Base-by-base conservation (phyloP, 352 stramenopile species). In the Phytopythium helicoides region DNA sequence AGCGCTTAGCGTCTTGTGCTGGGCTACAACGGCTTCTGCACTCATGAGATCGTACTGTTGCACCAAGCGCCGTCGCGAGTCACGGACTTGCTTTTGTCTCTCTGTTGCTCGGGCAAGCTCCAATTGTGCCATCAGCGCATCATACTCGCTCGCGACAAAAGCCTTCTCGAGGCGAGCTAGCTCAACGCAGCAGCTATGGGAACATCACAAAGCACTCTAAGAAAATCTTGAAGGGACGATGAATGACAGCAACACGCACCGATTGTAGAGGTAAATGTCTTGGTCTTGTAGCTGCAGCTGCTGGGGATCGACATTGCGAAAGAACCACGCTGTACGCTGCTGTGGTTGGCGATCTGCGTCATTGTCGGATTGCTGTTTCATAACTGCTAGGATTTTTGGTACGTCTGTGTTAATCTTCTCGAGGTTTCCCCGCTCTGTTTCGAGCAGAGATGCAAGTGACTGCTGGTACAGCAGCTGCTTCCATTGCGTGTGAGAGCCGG, bases 1-100 rank as follows among this genome's bases (percentile, higher is more conserved):
- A 9, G 10, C 19, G 18, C 35, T 4, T 12, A 68, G 50, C 40
- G 48, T 18, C 39, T 31, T 14, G 7, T 38, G 39, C 37, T 68
- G 63, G 0, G 26, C 15, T 11, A 5, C 7, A 11, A 64, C 35
- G 4, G 56, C 35, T 37, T 68, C 58, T 0, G 36, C 19, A 23
- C 60, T 74, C 69, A 73, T 71, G 23, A 79, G 66, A 36, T 79
- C 50, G 33, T 73, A 73, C 38, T 75, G 69, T 23, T 79, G 65
- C 1, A 52, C 39, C 8, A 76, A 39, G 9, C 51, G 54, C 3
- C 47, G 69, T 16, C 57, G 61, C 6, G 56, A 48, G 8, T 47
- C 51, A 7, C 47, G 52, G 0, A 66, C 33, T 21, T 73, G 60
- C 18, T 37, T 40, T 23, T 55, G 47, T 6, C 67, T 45, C 26